These are phyloP conservation scores for Ormosia emarginata DNA, from an alignment of 306 rosid genomes.

Conservation along the genomic window DNA sequence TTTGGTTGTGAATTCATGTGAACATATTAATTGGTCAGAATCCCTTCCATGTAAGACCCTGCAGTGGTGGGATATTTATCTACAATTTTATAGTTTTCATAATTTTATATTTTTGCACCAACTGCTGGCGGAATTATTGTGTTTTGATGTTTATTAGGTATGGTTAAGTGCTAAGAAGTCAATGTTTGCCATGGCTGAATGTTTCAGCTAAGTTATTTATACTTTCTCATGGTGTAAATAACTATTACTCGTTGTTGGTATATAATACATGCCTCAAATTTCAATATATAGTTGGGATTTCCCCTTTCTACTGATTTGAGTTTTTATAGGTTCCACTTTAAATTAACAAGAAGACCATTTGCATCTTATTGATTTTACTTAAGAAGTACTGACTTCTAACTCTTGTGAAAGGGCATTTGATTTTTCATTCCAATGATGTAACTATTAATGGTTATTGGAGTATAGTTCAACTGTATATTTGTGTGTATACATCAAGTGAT, in stretches of 20 bases:
- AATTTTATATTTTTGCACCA: not conserved
- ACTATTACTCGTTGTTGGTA: slow-evolving; percentile 3
- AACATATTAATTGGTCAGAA: not conserved
- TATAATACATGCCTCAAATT: slow-evolving; percentile 2
- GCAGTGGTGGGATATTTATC: not conserved
- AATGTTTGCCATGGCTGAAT: slow-evolving; percentile 8
- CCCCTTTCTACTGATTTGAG: not conserved
- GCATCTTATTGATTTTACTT: not conserved
- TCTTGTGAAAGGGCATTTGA: not conserved
- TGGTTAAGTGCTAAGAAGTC: not conserved
- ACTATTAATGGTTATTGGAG: not conserved
- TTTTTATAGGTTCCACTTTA: not conserved
- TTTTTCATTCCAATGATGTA: not conserved
- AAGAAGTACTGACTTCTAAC: not conserved
- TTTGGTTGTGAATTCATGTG: slow-evolving; percentile 9
- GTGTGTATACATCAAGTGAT: slow-evolving; percentile 2
- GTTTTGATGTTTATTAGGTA: not conserved
- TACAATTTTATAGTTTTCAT: not conserved
- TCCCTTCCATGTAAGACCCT: not conserved
- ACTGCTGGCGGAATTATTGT: not conserved
- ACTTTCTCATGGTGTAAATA: slow-evolving; percentile 3
- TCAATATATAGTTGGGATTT: not conserved
- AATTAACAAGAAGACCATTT: not conserved
- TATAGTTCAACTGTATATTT: not conserved
- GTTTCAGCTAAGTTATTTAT: not conserved